These are phyloP conservation scores for Trifolium pratense DNA, from an alignment of 306 rosid species.

Conservation along the genomic window DNA sequence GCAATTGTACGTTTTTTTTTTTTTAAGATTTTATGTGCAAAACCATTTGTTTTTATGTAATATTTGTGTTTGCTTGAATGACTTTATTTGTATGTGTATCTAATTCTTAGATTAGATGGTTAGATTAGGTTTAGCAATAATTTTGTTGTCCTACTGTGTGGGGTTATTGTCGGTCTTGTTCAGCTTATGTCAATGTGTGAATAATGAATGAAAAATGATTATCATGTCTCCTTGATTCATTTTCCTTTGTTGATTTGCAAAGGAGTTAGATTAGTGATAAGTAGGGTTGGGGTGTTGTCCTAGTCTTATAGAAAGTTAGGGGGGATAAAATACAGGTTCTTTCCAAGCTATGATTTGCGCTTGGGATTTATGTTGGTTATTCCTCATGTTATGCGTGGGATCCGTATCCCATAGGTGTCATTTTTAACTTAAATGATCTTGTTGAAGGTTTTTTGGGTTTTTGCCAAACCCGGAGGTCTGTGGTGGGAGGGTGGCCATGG, in stretches of 20 bases:
- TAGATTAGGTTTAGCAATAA: no score
- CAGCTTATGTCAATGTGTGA: background rate
- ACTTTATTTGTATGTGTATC: background rate
- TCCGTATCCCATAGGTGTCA: constrained; percentile 54
- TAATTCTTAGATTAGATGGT: background rate
- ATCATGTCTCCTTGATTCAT: constrained; percentile 10
- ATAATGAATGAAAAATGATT: constrained; percentile 11
- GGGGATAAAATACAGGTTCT: constrained; percentile 46
- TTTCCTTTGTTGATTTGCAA: constrained; percentile 19
- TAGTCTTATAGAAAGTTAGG: constrained; percentile 39
- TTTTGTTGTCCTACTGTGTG: background rate
- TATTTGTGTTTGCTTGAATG: background rate
- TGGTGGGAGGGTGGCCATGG: constrained; percentile 90
- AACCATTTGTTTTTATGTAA: no score
- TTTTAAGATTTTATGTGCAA: no score
- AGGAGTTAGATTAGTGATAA: constrained; percentile 32
- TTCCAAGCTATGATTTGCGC: constrained; percentile 52
- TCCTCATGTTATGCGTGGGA: constrained; percentile 61
- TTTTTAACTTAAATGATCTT: constrained; percentile 83
- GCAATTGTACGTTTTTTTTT: background rate
- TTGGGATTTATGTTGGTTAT: constrained; percentile 61
- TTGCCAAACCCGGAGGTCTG: constrained; percentile 77
- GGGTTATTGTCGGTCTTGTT: background rate
- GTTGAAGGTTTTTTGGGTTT: constrained; percentile 89
- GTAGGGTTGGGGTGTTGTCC: constrained; percentile 41